Conservation (phyloP, 1,284 basidiomycete species). For the Melanopsichium pennsylvanicum region DNA sequence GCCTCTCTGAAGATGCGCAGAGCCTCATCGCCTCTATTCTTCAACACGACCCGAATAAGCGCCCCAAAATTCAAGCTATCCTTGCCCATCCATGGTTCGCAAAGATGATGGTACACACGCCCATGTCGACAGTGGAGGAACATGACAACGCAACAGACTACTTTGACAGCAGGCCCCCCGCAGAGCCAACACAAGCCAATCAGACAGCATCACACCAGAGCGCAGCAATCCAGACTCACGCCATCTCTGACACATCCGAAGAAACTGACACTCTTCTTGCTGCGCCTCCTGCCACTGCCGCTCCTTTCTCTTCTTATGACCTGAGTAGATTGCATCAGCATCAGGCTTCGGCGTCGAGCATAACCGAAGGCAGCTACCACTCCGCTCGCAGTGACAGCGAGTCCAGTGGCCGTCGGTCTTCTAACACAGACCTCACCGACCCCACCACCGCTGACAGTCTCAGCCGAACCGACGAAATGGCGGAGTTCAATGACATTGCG, state of each 20-base stretch:
- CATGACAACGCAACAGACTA: conserved; percentile 19
- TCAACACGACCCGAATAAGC: conserved; percentile 78
- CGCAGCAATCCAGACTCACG: not conserved
- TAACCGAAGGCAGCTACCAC: conserved; percentile 52
- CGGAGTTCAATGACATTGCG: not conserved
- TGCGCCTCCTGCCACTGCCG: not conserved
- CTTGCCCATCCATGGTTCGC: conserved; percentile 88
- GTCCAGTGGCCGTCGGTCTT: conserved; percentile 52
- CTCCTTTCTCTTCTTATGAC: not conserved
- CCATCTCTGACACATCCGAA: not conserved
- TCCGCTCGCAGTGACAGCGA: conserved; percentile 56
- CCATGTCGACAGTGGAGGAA: conserved; percentile 56
- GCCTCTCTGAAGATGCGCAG: conserved; percentile 84
- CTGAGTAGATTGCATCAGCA: conserved; percentile 16
- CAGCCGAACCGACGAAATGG: conserved; percentile 19
- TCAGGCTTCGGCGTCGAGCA: conserved; percentile 29
- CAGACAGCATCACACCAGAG: not conserved
- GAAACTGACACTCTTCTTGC: not conserved
- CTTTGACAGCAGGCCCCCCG: conserved; percentile 11
- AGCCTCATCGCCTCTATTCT: conserved; percentile 81
- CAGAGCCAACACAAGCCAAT: not conserved
- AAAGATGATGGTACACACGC: conserved; percentile 39
- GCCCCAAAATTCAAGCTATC: conserved; percentile 83
- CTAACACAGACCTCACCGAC: conserved; percentile 46
- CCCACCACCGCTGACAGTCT: conserved; percentile 42